Conservation (phyloP, 1,284 basidiomycete genomes). For the Bondarzewia mesenterica region DNA sequence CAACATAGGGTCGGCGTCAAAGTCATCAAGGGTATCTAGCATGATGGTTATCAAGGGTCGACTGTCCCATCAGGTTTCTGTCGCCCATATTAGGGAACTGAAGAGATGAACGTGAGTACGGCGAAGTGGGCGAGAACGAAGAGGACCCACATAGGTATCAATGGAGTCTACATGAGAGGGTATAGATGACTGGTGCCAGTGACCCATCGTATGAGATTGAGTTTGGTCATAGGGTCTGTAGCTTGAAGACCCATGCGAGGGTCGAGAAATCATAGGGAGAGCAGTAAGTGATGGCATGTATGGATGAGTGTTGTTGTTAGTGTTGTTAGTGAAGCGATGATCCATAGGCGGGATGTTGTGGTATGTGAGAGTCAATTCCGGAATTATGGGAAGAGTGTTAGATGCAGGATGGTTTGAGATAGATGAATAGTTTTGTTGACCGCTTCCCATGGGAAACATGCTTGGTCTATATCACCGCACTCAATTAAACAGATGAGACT, state of each 20-base stretch:
- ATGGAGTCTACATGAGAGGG: constrained; percentile 10
- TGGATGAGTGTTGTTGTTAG: constrained; percentile 7
- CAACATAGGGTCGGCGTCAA: constrained; percentile 2
- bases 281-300: constrained; percentile 6
- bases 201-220: constrained; percentile 5
- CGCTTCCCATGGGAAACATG: constrained; percentile 4
- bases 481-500: background rate
- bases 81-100: constrained; percentile 10
- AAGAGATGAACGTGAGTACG: background rate
- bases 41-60: constrained; percentile 12
- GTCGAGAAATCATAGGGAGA: background rate
- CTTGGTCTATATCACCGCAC: background rate
- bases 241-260: constrained; percentile 3
- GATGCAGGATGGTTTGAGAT: constrained; percentile 5
- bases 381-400: constrained; percentile 42
- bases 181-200: constrained; percentile 9
- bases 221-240: constrained; percentile 10
- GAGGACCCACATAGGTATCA: constrained; percentile 11
- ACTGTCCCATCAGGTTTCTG: constrained; percentile 6
- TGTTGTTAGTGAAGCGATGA: constrained; percentile 8
- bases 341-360: constrained; percentile 16
- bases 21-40: constrained; percentile 14
- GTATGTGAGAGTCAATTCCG: constrained; percentile 39
- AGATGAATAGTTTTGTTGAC: constrained; percentile 31
- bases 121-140: background rate